Evolutionary conservation across 768 basidiomycete genomes (phyloP).

Genomic region (Termitomyces sp.): DNA sequence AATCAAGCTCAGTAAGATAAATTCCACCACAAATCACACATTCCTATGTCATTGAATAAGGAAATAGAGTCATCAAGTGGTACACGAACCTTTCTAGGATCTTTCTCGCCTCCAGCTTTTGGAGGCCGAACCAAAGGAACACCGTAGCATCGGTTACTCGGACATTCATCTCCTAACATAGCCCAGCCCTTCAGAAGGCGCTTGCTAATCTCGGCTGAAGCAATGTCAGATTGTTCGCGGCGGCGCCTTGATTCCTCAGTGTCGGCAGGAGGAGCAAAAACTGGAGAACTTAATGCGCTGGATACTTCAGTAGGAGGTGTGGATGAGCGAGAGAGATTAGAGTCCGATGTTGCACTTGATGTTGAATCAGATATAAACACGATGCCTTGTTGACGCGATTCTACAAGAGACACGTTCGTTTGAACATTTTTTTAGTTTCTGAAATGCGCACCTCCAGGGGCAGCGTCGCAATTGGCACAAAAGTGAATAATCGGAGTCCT

Average conservation of each 20-base stretch:
- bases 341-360: slow-evolving; percentile 45
- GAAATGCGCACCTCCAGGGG: slow-evolving; percentile 16
- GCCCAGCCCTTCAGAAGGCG: slow-evolving; percentile 81
- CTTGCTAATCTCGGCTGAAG: slow-evolving; percentile 77
- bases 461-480: slow-evolving; percentile 64
- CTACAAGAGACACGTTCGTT: slow-evolving; percentile 8
- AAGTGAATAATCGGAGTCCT: slow-evolving; percentile 42
- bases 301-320: slow-evolving; percentile 81
- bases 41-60: slow-evolving; percentile 43
- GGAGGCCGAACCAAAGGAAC: slow-evolving; percentile 83
- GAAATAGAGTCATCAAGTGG: neutral
- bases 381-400: slow-evolving; percentile 10
- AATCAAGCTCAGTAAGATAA: slow-evolving; percentile 54
- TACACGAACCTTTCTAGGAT: slow-evolving; percentile 59
- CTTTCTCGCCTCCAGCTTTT: slow-evolving; percentile 53
- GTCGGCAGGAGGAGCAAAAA: slow-evolving; percentile 61
- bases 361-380: slow-evolving; percentile 24
- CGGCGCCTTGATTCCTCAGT: slow-evolving; percentile 64
- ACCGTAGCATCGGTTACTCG: slow-evolving; percentile 65
- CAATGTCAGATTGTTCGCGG: slow-evolving; percentile 77
- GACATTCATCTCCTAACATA: slow-evolving; percentile 87
- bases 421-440: neutral
- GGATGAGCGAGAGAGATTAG: slow-evolving; percentile 57
- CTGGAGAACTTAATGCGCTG: slow-evolving; percentile 54
- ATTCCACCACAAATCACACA: slow-evolving; percentile 70